Base-by-base conservation (phyloP, 2,329 filamentous ascomycete species). In the Corniculantispora saksenae region DNA sequence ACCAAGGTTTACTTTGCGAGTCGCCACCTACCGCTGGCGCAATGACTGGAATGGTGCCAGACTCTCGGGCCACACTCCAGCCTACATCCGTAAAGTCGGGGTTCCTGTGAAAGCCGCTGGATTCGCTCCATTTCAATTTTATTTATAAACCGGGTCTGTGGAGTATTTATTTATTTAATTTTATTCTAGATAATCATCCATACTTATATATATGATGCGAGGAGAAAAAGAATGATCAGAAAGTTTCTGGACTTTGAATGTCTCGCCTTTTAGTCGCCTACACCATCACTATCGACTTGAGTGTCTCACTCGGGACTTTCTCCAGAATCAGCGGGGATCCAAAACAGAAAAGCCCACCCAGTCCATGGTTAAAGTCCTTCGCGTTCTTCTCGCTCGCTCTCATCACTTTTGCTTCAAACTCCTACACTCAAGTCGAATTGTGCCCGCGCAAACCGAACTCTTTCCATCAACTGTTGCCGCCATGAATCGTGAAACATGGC, bases 401-500 rank as follows among this genome's bases (percentile, higher is more conserved):
- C 48, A 27, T 27, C 19, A 35, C 29, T 23, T 1, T 19, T 21
- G 51, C n/a, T 55, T 35, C 27, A 15, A 29, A 29, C 29, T 29
- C 17, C 27, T 25, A 51, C 15, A 9, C n/a, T n/a, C 10, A 32
- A 21, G 29, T 38, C 32, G 29, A 55, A 9, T 38, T 35, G 32
- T 55, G 19, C 32, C n/a, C 21, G 48, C 23, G 23, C 48, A 51
- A 4, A 13, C n/a, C 48, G 35, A 56, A 43, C 21, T 4, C 2
- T 12, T 56, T 21, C 17, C 23, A 21, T 21, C 13, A 17, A 21
- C 38, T 9, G 3, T 23, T 19, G 23, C 32, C 25, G 38, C 40
- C 23, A 57, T 21, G 40, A 58, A 23, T 48, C 15, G 23, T 25
- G 6, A 17, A 66, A 15, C 17, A 78, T 78, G 76, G 73, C 72